Evolutionary conservation across 306 rosid species (phyloP).

Genomic region (Malus sieversii): DNA sequence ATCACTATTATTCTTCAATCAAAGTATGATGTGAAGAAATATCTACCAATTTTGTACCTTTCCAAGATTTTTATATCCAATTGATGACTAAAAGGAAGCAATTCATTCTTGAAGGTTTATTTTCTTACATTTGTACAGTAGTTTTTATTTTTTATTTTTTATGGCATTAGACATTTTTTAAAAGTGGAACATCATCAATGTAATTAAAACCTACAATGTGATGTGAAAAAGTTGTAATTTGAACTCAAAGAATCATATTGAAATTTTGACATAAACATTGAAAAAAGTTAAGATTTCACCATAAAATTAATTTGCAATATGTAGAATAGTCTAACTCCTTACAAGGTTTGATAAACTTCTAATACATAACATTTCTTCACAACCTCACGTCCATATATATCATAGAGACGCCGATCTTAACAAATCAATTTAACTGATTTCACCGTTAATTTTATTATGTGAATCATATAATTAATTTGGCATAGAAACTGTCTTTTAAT

Average conservation of each 20-base stretch:
- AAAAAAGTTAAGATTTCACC: too few species aligned
- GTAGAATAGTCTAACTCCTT: too few species aligned
- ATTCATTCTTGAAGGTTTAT: background rate
- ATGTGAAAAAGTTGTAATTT: background rate
- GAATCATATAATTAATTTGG: background rate
- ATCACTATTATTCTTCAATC: background rate
- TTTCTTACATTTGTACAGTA: background rate
- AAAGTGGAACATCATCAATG: background rate
- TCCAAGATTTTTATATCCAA: background rate
- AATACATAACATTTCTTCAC: too few species aligned
- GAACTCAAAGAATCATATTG: background rate
- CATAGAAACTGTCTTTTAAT: background rate
- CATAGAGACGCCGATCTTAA: background rate
- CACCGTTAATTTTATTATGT: too few species aligned
- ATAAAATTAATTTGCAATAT: too few species aligned
- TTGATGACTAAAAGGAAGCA: background rate
- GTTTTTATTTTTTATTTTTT: too few species aligned
- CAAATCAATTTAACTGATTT: background rate
- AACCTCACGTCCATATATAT: too few species aligned
- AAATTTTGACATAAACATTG: background rate
- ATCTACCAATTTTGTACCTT: background rate
- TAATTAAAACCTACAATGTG: background rate
- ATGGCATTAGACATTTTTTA: background rate
- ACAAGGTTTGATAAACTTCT: too few species aligned
- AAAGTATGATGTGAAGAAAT: background rate